phyloP scores from a whole-genome alignment of 139 green algal species.

The Limnomonas spitsbergensis region DNA sequence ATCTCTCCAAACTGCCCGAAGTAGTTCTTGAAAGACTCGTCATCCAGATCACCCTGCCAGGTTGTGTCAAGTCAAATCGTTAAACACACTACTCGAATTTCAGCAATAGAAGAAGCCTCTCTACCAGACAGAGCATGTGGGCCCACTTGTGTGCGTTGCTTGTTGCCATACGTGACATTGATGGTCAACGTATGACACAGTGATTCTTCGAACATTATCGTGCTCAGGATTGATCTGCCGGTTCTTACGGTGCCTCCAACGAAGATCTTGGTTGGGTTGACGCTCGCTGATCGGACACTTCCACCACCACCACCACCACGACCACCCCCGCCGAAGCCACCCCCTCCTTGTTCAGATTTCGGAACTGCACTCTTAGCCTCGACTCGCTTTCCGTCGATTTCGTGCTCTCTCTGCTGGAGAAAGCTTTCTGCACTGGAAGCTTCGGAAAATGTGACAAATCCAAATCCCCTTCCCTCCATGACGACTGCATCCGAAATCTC shows the following conservation, averaged over 20 bases:
- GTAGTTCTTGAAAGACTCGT: slow-evolving; percentile 65
- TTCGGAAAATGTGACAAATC: slow-evolving; percentile 71
- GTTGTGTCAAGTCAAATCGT: background rate
- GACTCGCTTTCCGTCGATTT: slow-evolving; percentile 62
- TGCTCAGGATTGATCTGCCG: no score
- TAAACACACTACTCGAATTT: no score
- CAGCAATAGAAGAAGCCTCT: no score
- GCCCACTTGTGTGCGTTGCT: no score
- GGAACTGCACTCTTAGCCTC: slow-evolving; percentile 75
- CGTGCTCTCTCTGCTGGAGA: slow-evolving; percentile 45
- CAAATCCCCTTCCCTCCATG: slow-evolving; percentile 72
- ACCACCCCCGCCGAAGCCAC: background rate
- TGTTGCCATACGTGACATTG: no score
- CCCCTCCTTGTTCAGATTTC: slow-evolving; percentile 14
- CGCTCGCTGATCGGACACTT: slow-evolving; percentile 20
- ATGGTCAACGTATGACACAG: no score
- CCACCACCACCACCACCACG: slow-evolving; percentile 9
- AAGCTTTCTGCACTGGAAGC: slow-evolving; percentile 52
- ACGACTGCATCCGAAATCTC: slow-evolving; percentile 62
- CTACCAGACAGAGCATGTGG: no score
- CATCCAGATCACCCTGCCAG: slow-evolving; percentile 56
- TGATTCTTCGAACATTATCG: no score
- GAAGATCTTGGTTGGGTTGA: slow-evolving; percentile 67
- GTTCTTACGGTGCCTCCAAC: slow-evolving; percentile 67
- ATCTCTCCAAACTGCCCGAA: slow-evolving; percentile 81